These are phyloP conservation scores for Cyberlindnera xishuangbannaensis DNA, from an alignment of 805 yeast genomes.

Conservation along the genomic window DNA sequence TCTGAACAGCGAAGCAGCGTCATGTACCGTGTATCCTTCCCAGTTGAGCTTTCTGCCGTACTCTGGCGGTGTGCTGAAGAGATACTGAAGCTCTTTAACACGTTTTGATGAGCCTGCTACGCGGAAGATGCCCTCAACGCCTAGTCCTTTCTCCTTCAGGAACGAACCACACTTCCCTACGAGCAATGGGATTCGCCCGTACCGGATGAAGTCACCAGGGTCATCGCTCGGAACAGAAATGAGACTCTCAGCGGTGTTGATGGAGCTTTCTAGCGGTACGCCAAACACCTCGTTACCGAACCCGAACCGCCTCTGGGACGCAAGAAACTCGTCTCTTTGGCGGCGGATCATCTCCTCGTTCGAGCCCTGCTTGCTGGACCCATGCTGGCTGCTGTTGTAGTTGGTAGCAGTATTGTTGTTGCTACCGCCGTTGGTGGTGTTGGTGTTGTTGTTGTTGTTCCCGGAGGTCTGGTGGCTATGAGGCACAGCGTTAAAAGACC, in stretches of 20 bases:
- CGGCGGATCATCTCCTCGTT: constrained; percentile 24
- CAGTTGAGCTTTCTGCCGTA: constrained; percentile 81
- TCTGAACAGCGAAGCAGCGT: constrained; percentile 87
- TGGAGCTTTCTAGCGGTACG: constrained; percentile 64
- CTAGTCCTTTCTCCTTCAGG: constrained; percentile 69
- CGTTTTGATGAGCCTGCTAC: constrained; percentile 89
- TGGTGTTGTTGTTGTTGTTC: too few relatives aligned
- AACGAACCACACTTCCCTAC: constrained; percentile 95
- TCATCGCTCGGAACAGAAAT: constrained; percentile 57
- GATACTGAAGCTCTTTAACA: constrained; percentile 75
- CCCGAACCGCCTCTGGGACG: constrained; percentile 28
- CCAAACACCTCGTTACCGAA: constrained; percentile 63
- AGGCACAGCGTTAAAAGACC: constrained; percentile 26
- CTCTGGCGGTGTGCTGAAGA: constrained; percentile 82
- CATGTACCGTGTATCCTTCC: constrained; percentile 95
- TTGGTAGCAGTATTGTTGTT: too few relatives aligned
- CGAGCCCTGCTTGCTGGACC: constrained; percentile 4
- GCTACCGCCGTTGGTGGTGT: too few relatives aligned
- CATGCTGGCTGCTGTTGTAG: too few relatives aligned
- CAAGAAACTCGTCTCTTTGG: constrained; percentile 34
- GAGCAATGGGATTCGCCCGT: constrained; percentile 86
- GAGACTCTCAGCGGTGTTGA: constrained; percentile 70
- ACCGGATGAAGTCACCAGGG: constrained; percentile 59
- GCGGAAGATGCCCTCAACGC: constrained; percentile 87
- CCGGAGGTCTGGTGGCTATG: constrained; percentile 5